phyloP scores from a whole-genome alignment of 106 monocot species.

The Agapanthus africanus region DNA sequence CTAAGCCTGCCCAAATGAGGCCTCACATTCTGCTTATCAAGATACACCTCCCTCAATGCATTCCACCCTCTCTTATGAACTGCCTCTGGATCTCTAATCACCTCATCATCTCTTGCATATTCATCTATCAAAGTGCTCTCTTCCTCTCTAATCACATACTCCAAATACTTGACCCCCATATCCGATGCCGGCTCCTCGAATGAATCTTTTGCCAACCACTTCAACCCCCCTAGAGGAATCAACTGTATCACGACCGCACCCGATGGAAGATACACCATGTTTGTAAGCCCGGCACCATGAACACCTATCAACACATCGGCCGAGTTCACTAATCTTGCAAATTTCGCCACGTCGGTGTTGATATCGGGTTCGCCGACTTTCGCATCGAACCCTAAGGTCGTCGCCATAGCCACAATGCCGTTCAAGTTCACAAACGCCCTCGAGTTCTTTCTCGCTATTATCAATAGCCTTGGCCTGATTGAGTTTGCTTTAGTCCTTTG shows the following conservation, averaged over 20 bases:
- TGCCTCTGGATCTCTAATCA: constrained; percentile 39
- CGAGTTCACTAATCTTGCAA: constrained; percentile 60
- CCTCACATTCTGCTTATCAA: constrained; percentile 71
- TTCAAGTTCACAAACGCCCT: constrained; percentile 37
- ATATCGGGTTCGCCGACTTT: constrained; percentile 28
- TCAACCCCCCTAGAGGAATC: constrained; percentile 47
- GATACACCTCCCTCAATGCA: constrained; percentile 37
- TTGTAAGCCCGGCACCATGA: constrained; percentile 70
- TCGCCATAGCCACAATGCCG: constrained; percentile 50
- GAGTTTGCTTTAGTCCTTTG: constrained; percentile 14
- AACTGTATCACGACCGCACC: constrained; percentile 62
- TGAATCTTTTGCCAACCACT: constrained; percentile 33
- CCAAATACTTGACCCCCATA: constrained; percentile 52
- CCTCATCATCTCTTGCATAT: constrained; percentile 44
- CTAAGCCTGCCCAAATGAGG: constrained; percentile 41
- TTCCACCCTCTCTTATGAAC: constrained; percentile 53
- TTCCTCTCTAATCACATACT: constrained; percentile 34
- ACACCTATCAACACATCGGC: constrained; percentile 78
- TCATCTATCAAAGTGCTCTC: constrained; percentile 55
- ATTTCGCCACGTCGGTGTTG: constrained; percentile 31
- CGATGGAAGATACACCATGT: constrained; percentile 67
- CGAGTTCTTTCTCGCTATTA: constrained; percentile 48
- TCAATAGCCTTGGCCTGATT: constrained; percentile 39
- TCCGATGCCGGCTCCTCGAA: constrained; percentile 36
- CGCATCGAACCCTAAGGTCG: constrained; percentile 56